Evolutionary conservation across 169 alveolate genomes (phyloP).

Genomic region (Plasmodium coatneyi): DNA sequence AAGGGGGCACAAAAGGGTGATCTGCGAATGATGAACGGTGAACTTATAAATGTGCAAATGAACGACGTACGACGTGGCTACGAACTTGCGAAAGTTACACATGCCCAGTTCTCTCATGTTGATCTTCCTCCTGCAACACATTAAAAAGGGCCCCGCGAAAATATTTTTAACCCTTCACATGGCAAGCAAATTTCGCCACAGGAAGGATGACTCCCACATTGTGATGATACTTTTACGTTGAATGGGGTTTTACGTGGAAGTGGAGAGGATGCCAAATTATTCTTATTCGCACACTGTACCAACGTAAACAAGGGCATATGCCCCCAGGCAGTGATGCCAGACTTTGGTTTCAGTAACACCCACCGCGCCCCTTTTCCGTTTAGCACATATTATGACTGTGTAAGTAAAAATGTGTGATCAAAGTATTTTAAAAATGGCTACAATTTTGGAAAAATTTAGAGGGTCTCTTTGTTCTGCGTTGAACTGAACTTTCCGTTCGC

Average conservation of each 20-base stretch:
- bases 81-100: background rate
- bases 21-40: background rate
- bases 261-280: background rate
- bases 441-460: background rate
- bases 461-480: background rate
- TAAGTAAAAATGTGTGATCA: background rate
- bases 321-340: background rate
- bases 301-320: background rate
- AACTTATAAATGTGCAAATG: background rate
- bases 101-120: background rate
- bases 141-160: background rate
- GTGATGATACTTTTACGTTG: background rate
- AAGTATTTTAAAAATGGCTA: background rate
- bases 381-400: background rate
- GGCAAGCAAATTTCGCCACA: background rate
- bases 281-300: background rate
- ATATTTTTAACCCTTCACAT: background rate
- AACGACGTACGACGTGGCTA: background rate
- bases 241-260: background rate
- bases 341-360: background rate
- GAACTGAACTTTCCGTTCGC: background rate
- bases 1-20: background rate
- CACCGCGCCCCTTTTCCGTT: background rate
- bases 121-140: background rate
- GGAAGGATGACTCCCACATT: background rate